Percentiles rank a stretch among this genome's conserved stretches.
These are phyloP conservation scores for Eucalyptus erythrocorys DNA, from an alignment of 345 rosid genomes.

Conservation along the genomic window DNA sequence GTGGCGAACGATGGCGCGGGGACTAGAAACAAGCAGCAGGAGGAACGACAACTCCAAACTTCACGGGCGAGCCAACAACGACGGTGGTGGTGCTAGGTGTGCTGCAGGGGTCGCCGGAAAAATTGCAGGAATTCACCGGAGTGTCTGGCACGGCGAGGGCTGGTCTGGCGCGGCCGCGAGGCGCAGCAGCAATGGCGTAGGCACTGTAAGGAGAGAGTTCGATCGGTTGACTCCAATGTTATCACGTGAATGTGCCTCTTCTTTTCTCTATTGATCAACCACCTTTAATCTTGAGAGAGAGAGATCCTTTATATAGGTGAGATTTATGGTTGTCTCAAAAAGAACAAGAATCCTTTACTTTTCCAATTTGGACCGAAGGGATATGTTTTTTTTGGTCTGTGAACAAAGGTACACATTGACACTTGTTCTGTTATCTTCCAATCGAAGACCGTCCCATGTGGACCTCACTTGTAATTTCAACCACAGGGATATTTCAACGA, in stretches of 20 bases:
- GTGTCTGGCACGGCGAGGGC: background rate
- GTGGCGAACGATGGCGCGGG: background rate
- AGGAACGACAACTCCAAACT: background rate
- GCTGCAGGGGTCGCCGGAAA: background rate
- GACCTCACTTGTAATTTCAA: background rate
- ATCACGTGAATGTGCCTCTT: background rate
- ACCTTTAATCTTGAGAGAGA: background rate
- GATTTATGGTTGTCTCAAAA: background rate
- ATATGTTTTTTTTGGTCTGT: background rate
- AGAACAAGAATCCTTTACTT: background rate
- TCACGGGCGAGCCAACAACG: background rate
- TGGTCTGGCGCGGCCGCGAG: background rate
- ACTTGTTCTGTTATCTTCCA: background rate
- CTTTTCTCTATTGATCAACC: background rate
- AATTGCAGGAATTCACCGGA: background rate
- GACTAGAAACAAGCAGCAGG: background rate
- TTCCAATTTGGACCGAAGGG: background rate
- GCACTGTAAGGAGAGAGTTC: background rate
- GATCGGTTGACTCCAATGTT: background rate
- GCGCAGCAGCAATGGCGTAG: background rate
- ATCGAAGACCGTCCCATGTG: background rate
- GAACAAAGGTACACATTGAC: background rate
- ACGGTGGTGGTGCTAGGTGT: background rate
- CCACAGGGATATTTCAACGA: background rate
- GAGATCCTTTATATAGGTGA: background rate